Base-by-base conservation (phyloP, 352 stramenopile genomes). In the Phytopythium kandeliae region DNA sequence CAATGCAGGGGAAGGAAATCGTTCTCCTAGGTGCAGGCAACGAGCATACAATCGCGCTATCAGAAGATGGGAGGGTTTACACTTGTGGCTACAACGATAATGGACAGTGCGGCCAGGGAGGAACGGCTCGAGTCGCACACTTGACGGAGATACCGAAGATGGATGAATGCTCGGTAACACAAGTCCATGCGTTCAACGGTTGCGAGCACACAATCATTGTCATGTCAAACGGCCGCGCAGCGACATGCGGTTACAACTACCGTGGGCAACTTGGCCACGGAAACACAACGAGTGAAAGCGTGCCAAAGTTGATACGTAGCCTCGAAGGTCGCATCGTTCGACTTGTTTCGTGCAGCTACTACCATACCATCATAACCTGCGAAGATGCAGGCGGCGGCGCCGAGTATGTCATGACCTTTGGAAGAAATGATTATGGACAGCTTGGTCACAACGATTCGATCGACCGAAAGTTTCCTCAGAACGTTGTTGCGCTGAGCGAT, bases 71-170 rank as follows among this genome's bases (percentile, higher is more conserved):
- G 10, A 72, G 66, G 26, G 79, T 96, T 4, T 87, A 88, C 19
- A 95, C 84, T 4, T 95, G 85, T 26, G 92, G 92, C 3, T 97
- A 98, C 70, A 98, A 98, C 50, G 92, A 97, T 57, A 98, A 98
- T 51, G 92, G 92, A 0, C 92, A 98, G 55, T 98, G 92, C 54
- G 92, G 90, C 10, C 85, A 92, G 31, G 89, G 88, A 8, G 78
- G 74, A 12, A 96, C 84, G 4, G 78, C 86, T 13, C 69, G 90
- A 16, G 72, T 97, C 7, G 69, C 63, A 30, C 56, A 77, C 25
- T 70, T 97, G 28, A 94, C 77, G 1, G 67, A 86, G 16, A 60
- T 97, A 1, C 65, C 74, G 4, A 89, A 85, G 36, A 55, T 94
- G 22, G 67, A 64, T 19, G 69, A 78, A 10, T 58, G 62, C 10